Percentiles rank a stretch among this genome's conserved stretches.
Conservation (phyloP, 768 basidiomycete genomes). For the button mushroom (Agaricus bisporus) region DNA sequence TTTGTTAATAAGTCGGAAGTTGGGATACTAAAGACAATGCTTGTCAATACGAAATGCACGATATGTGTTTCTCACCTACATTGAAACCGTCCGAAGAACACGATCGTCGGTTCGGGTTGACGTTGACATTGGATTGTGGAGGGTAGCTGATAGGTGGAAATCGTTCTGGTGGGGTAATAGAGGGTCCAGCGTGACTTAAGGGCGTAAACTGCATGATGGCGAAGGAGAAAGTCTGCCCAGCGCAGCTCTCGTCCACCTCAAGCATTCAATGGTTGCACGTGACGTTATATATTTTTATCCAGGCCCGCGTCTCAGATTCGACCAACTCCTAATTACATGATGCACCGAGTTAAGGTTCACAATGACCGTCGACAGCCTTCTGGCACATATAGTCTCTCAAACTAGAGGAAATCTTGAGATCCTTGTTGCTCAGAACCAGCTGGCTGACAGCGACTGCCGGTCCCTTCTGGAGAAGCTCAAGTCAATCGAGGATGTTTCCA, state of each 20-base stretch:
- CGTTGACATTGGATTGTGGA: conserved; percentile 27
- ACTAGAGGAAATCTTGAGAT: conserved; percentile 52
- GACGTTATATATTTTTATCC: background rate
- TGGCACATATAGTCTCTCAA: conserved; percentile 49
- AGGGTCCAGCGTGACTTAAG: background rate
- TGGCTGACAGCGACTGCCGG: conserved; percentile 39
- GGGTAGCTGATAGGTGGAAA: conserved; percentile 34
- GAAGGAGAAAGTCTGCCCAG: background rate
- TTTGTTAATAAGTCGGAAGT: conserved; percentile 50
- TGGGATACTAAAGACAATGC: conserved; percentile 33
- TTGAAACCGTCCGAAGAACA: conserved; percentile 39
- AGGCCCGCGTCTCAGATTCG: background rate
- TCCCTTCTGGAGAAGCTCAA: conserved; percentile 40
- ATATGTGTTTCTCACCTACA: conserved; percentile 20
- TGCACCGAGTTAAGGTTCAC: background rate
- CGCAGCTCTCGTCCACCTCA: background rate
- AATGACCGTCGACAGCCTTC: background rate
- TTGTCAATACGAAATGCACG: background rate
- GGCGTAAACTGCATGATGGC: background rate
- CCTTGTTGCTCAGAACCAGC: conserved; percentile 40
- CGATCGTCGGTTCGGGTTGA: conserved; percentile 32
- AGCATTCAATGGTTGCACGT: background rate
- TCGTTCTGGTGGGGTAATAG: conserved; percentile 21
- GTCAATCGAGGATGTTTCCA: conserved; percentile 1
- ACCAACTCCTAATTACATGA: background rate